phyloP scores from a whole-genome alignment of 768 basidiomycete genomes.

The Amanita pseudoporphyria region DNA sequence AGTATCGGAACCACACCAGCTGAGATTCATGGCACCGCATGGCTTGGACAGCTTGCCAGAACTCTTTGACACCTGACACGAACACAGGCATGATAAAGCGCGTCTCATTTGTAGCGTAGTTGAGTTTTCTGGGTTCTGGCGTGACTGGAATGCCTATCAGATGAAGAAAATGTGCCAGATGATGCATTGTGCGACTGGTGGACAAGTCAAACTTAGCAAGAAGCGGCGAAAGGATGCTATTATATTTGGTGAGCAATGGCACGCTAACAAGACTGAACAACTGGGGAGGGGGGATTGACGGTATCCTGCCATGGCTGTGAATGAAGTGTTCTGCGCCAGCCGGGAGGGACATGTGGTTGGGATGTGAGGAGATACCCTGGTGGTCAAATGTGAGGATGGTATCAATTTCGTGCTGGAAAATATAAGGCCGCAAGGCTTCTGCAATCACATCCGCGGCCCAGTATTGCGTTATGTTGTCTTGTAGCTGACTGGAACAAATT shows the following conservation, averaged over 20 bases:
- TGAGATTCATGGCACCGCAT: conserved; percentile 71
- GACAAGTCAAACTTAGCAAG: conserved; percentile 38
- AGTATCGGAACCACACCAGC: conserved; percentile 83
- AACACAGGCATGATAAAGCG: conserved; percentile 29
- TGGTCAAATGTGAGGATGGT: conserved; percentile 79
- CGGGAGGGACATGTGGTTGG: conserved; percentile 74
- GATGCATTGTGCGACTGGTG: conserved; percentile 16
- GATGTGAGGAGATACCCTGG: conserved; percentile 71
- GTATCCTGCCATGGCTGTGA: conserved; percentile 11
- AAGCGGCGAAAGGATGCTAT: conserved; percentile 39
- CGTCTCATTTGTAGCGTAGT: background rate
- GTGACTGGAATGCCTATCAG: conserved; percentile 7
- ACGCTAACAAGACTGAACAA: conserved; percentile 57
- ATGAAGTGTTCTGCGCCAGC: conserved; percentile 41
- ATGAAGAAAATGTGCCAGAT: conserved; percentile 18
- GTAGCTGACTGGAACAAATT: conserved; percentile 26
- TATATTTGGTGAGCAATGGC: conserved; percentile 51
- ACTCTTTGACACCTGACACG: conserved; percentile 48
- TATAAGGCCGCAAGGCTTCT: conserved; percentile 45
- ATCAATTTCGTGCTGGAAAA: conserved; percentile 48
- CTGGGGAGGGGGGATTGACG: conserved; percentile 17
- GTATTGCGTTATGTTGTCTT: conserved; percentile 58
- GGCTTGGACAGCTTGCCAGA: conserved; percentile 47
- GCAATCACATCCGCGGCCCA: conserved; percentile 63
- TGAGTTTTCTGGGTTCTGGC: conserved; percentile 3